Conservation (phyloP, 1,139 yeast genomes). For the Yamadazyma triangularis region DNA sequence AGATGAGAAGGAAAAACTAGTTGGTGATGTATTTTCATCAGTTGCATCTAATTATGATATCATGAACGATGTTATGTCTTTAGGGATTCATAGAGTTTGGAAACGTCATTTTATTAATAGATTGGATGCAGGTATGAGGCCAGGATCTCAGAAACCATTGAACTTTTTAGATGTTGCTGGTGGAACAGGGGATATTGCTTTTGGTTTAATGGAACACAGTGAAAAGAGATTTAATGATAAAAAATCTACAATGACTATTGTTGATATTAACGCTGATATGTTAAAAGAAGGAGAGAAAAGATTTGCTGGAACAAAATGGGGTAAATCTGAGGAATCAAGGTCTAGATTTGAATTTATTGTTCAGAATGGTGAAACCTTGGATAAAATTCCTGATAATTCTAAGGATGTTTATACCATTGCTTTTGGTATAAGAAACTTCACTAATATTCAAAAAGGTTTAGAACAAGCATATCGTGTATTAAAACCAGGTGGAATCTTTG, state of each 20-base stretch:
- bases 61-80: slow-evolving; percentile 97
- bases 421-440: slow-evolving; percentile 95
- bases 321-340: slow-evolving; percentile 35
- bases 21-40: slow-evolving; percentile 85
- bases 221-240: slow-evolving; percentile 71
- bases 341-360: slow-evolving; percentile 73
- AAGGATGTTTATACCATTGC: slow-evolving; percentile 96
- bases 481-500: slow-evolving; percentile 96
- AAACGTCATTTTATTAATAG: slow-evolving; percentile 83
- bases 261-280: slow-evolving; percentile 96
- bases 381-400: slow-evolving; percentile 76
- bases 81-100: slow-evolving; percentile 95
- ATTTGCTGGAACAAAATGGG: slow-evolving; percentile 48
- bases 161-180: slow-evolving; percentile 96
- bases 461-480: slow-evolving; percentile 91
- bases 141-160: slow-evolving; percentile 73
- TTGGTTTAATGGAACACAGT: slow-evolving; percentile 91
- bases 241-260: slow-evolving; percentile 78
- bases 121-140: slow-evolving; percentile 91
- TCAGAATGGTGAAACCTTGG: slow-evolving; percentile 91
- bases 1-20: slow-evolving; percentile 80
- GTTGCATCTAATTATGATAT: slow-evolving; percentile 93
- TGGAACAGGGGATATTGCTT: slow-evolving; percentile 98
- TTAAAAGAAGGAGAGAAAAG: slow-evolving; percentile 85
- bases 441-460: slow-evolving; percentile 89